Evolutionary conservation across 768 basidiomycete genomes (phyloP), one percentile per base, ranked within the genome.

Genomic region (Amanita rimosa): DNA sequence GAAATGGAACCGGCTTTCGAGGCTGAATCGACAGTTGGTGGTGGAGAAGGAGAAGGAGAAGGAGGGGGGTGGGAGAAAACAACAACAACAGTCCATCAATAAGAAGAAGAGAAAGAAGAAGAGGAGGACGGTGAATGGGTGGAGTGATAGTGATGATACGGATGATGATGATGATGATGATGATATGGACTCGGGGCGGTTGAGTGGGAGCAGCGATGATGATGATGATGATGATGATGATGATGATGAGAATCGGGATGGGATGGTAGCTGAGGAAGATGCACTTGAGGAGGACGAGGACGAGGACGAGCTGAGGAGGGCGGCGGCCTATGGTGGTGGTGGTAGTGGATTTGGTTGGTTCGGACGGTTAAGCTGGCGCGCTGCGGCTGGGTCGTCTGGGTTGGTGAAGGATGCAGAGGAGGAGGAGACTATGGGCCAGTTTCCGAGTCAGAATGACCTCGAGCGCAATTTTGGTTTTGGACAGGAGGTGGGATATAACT

Each of bases 381-480:
- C 44, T 39, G 43, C 55, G 33, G 37, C 48, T 46, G 53, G 48
- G 21, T 48, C 42, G 10, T 50, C 13, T 33, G 35, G 50, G 34
- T 19, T 49, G 39, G 24, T 48, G 9, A 41, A 36, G 22, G 53
- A 53, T 40, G 55, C 49, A 0, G 43, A 16, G 65, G 70, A 65
- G 3, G 3, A 11, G 34, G 31, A 31, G 17, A 3, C 1, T 6
- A 16, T 11, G 13, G 9, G 16, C 48, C 63, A 36, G 53, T 67
- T 53, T 66, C 76, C 72, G 56, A 72, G 55, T 62, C 64, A 65
- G 55, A 56, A 64, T 58, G 56, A 73, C 58, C 44, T 71, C 61
- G 61, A 69, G 57, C 42, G 53, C 50, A 65, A 65, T 50, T 65
- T 65, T 56, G 53, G 36, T 50, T 64, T 65, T 56, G 53, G 34